These are phyloP conservation scores for grape (Vitis vinifera) DNA, from an alignment of 164 flowering plant species.

Conservation along the genomic window ASM3070453v1 NC_081810.1:22466001-22466500, in stretches of 20 bases:
- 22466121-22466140: conserved; percentile 43
- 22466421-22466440: neutral
- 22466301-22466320: conserved; percentile 87
- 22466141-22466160: conserved; percentile 37
- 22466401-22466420: neutral
- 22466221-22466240: conserved; percentile 88
- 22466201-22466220: conserved; percentile 89
- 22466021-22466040: conserved; percentile 42
- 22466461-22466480: neutral
- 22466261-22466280: conserved; percentile 93
- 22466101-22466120: conserved; percentile 51
- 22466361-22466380: neutral
- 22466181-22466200: conserved; percentile 78
- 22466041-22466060: conserved; percentile 72
- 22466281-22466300: conserved; percentile 88
- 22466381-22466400: neutral
- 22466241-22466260: conserved; percentile 91
- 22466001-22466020: conserved; percentile 51
- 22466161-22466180: conserved; percentile 59
- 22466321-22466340: conserved; percentile 49
- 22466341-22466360: conserved; percentile 3
- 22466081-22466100: conserved; percentile 84
- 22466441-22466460: neutral
- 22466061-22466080: conserved; percentile 77
- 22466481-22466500: neutral